Evolutionary conservation across 306 rosid species (phyloP).

Genomic region (Cyclanthera cordifolia): DNA sequence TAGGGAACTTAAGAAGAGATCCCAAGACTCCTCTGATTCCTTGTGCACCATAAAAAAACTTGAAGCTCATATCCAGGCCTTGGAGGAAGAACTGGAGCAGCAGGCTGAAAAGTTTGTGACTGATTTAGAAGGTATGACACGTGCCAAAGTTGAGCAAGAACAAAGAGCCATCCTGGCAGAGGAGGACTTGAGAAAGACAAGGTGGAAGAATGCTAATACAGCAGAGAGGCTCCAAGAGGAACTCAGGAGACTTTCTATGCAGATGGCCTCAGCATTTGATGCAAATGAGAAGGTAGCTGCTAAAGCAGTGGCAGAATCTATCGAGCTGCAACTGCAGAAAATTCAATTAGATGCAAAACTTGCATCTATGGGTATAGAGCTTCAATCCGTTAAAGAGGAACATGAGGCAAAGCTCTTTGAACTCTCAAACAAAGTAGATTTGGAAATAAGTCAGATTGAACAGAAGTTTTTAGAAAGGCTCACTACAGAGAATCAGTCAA

Average conservation of each 20-base stretch:
- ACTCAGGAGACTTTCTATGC: constrained; percentile 59
- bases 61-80: constrained; percentile 43
- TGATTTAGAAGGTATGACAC: constrained; percentile 53
- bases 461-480: constrained; percentile 51
- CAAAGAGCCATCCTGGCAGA: constrained; percentile 82
- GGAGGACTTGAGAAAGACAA: constrained; percentile 61
- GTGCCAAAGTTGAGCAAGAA: constrained; percentile 74
- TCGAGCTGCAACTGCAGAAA: constrained; percentile 53
- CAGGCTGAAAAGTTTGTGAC: constrained; percentile 54
- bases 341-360: constrained; percentile 45
- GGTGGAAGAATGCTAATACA: constrained; percentile 50
- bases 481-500: constrained; percentile 31
- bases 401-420: constrained; percentile 35
- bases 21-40: constrained; percentile 57
- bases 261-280: constrained; percentile 70
- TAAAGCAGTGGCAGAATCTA: constrained; percentile 61
- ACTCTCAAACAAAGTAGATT: constrained; percentile 42
- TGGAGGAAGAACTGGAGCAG: constrained; percentile 70
- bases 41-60: constrained; percentile 54
- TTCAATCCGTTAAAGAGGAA: constrained; percentile 33
- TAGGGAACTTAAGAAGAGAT: constrained; percentile 53
- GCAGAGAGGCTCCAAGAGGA: constrained; percentile 94
- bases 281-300: constrained; percentile 75
- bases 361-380: constrained; percentile 37
- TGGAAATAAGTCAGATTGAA: constrained; percentile 35